These are phyloP conservation scores for Periconia sp. DNA, from an alignment of 2,329 filamentous ascomycete genomes.

Conservation along the genomic window DNA sequence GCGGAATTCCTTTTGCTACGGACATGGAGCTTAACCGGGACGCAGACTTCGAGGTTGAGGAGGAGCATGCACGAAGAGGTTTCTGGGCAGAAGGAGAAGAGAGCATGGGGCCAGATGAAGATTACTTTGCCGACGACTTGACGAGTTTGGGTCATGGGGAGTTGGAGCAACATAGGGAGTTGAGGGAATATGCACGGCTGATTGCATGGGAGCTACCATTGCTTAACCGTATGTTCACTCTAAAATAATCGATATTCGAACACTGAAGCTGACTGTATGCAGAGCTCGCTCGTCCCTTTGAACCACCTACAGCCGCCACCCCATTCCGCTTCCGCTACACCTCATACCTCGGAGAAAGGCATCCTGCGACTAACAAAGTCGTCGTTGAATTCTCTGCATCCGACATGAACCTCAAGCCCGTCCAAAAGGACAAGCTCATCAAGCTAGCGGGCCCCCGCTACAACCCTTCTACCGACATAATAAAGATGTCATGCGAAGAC, in stretches of 20 bases:
- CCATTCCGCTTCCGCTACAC: constrained; percentile 95
- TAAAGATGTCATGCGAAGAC: constrained; percentile 91
- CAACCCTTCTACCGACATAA: constrained; percentile 79
- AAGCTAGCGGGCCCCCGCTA: constrained; percentile 87
- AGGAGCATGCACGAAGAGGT: constrained; percentile 22
- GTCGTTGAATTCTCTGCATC: constrained; percentile 84
- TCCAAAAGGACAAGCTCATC: constrained; percentile 79
- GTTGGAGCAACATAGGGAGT: constrained; percentile 84
- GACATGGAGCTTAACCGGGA: constrained; percentile 26
- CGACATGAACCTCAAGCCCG: constrained; percentile 72
- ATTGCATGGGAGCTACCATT: constrained; percentile 96
- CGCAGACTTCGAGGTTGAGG: constrained; percentile 32
- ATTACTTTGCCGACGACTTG: constrained; percentile 83
- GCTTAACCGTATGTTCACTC: constrained; percentile 72
- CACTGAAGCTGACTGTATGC: constrained; percentile 8
- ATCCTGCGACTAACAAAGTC: constrained; percentile 91
- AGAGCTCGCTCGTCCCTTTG: constrained; percentile 86
- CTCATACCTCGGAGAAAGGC: constrained; percentile 90
- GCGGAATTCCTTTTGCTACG: constrained; percentile 21
- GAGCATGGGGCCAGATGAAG: constrained; percentile 62
- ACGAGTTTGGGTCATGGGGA: constrained; percentile 83
- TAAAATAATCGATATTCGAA: neutral
- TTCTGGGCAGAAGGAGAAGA: constrained; percentile 50
- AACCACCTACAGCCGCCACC: constrained; percentile 68
- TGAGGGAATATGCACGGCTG: constrained; percentile 85